Percentiles rank a stretch among this genome's conserved stretches.
phyloP scores from a whole-genome alignment of 78 protist species.

The Chrysochromulina parva region DNA sequence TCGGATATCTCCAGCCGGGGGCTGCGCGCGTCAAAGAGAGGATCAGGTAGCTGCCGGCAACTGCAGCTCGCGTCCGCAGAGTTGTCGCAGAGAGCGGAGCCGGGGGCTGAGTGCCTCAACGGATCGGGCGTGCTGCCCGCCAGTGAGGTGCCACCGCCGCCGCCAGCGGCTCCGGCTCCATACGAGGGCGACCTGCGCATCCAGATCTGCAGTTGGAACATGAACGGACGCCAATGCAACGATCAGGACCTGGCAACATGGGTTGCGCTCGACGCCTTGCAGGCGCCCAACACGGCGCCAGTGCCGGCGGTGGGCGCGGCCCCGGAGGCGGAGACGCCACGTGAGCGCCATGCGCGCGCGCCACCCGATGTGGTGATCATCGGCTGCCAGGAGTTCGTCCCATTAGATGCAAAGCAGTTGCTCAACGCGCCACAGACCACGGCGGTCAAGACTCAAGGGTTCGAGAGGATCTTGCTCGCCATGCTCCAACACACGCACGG shows the following conservation, averaged over 20 bases:
- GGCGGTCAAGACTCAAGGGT: background rate
- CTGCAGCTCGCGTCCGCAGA: no score
- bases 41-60: no score
- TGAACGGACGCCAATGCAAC: background rate
- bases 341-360: background rate
- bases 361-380: background rate
- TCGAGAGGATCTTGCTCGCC: background rate
- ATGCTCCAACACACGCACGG: background rate
- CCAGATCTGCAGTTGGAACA: background rate
- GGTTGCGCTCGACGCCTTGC: background rate
- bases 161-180: no score
- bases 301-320: no score
- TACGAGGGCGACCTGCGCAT: background rate
- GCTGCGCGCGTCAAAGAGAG: no score
- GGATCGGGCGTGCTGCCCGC: no score
- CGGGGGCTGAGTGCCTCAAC: no score
- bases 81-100: no score
- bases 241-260: background rate
- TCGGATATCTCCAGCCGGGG: no score
- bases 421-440: background rate
- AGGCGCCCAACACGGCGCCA: no score
- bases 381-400: background rate
- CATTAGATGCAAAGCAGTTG: background rate
- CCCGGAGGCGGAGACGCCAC: no score
- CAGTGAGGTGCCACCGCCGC: no score